Evolutionary conservation across 345 rosid species (phyloP), one percentile per base, ranked within the genome.

Genomic region (Salix caprea): DNA sequence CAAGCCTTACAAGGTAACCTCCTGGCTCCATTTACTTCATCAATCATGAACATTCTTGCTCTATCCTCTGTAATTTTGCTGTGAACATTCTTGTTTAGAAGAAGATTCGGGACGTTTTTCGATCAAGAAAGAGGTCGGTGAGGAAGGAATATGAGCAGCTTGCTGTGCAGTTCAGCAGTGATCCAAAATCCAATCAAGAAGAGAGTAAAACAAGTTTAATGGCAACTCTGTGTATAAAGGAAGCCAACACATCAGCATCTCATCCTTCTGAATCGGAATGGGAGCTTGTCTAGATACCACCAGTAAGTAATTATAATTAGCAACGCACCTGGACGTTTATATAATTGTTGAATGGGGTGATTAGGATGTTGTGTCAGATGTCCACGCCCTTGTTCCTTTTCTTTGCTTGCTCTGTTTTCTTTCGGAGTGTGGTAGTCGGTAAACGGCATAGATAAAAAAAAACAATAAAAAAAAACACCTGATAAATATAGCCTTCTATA

Each of bases 101-200:
- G 82, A 83, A 86, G 82, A 83, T 92, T 64, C 71, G 78, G 34
- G 84, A 90, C 50, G 93, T 85, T 58, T 85, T 91, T 74, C 85
- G 86, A 52, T 87, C 90, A 60, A 90, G 91, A 76, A 85, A 84
- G 87, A 90, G 80, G 76, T 80, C 87, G 37, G 67, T 78, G 60
- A 90, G 94, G 88, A 88, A 85, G 72, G 95, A 91, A 80, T 89
- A 93, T 67, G 81, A 90, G 75, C 84, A 82, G 74, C 94, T 90
- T 75, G 91, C 95, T 7, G 72, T 82, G 64, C 46, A 65, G 77
- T 73, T 76, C 69, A 80, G 67, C 7, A 72, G 77, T 70, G 82
- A 69, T 66, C 72, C 69, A 65, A 62, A 77, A 70, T 62, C 83
- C 75, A 37, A 76, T 65, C 7, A 77, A 60, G 76, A 80, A 69